A percentile compares a stretch with the other conserved stretches of the same genome.
Evolutionary conservation across 371 early-diverging fungal species (phyloP).

Genomic region (Rhizopus stolonifer): DNA sequence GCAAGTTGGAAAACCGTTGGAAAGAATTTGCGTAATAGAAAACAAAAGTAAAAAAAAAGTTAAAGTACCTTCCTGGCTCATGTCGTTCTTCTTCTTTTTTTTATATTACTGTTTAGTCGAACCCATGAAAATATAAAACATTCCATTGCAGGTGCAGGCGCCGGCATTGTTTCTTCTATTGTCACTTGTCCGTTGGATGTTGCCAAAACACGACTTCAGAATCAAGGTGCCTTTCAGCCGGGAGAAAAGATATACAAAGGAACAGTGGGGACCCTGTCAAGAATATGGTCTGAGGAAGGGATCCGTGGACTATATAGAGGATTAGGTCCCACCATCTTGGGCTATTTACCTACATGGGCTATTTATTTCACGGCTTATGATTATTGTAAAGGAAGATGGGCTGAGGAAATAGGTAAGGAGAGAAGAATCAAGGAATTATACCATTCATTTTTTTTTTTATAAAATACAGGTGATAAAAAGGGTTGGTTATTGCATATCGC

Average conservation of each 20-base stretch:
- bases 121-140: conserved; percentile 66
- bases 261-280: conserved; percentile 60
- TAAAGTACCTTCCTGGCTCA: background rate
- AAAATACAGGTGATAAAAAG: conserved; percentile 38
- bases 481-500: conserved; percentile 75
- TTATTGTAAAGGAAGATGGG: conserved; percentile 54
- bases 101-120: conserved; percentile 23
- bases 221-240: conserved; percentile 66
- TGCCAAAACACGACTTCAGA: conserved; percentile 94
- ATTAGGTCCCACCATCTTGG: conserved; percentile 79
- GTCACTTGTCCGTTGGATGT: conserved; percentile 94
- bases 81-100: too few species aligned
- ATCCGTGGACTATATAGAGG: conserved; percentile 87
- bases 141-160: conserved; percentile 80
- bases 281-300: conserved; percentile 81
- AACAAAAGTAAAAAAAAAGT: background rate
- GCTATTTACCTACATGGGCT: conserved; percentile 87
- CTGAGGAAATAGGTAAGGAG: conserved; percentile 27
- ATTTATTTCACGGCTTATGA: conserved; percentile 86
- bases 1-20: conserved; percentile 18
- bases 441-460: too few species aligned
- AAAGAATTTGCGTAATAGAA: conserved; percentile 24
- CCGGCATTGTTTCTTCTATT: conserved; percentile 81
- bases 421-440: too few species aligned
- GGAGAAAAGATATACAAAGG: conserved; percentile 37